phyloP scores from a whole-genome alignment of 345 rosid species.

The Citrus australasica region DNA sequence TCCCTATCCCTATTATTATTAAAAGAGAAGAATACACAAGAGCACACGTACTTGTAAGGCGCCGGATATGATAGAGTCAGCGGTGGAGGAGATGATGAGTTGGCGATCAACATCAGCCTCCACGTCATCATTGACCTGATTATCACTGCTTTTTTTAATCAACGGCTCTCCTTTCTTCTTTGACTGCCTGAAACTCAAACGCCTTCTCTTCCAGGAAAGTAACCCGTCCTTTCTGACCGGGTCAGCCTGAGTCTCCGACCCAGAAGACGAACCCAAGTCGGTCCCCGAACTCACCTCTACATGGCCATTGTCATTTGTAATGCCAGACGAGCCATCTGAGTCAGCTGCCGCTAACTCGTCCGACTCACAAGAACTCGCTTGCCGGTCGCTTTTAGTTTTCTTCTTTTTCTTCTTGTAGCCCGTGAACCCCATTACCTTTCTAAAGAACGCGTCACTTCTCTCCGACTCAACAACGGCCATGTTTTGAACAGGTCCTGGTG shows the following conservation, averaged over 20 bases:
- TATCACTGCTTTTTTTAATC: neutral
- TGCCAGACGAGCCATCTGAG: neutral
- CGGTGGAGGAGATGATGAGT: neutral
- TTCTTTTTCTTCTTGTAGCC: constrained; percentile 14
- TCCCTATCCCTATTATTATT: no score
- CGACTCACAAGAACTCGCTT: neutral
- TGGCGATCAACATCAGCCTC: neutral
- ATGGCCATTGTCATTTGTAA: neutral
- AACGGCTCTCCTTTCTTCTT: constrained; percentile 10
- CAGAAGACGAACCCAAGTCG: constrained; percentile 7
- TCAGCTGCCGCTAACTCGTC: neutral
- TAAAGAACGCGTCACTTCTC: constrained; percentile 17
- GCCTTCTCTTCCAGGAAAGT: constrained; percentile 18
- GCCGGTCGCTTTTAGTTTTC: neutral
- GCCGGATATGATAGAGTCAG: neutral
- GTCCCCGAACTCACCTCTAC: neutral
- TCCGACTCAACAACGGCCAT: neutral
- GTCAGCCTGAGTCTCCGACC: constrained; percentile 4
- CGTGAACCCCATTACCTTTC: neutral
- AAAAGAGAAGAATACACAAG: no score
- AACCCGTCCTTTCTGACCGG: neutral
- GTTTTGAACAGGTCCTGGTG: constrained; percentile 10
- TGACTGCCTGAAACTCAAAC: constrained; percentile 6
- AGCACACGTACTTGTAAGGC: neutral
- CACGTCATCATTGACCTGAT: neutral